Percentiles rank a stretch among this genome's conserved stretches.
Conservation (phyloP, 805 yeast species). For the Metschnikowia amazonensis region DNA sequence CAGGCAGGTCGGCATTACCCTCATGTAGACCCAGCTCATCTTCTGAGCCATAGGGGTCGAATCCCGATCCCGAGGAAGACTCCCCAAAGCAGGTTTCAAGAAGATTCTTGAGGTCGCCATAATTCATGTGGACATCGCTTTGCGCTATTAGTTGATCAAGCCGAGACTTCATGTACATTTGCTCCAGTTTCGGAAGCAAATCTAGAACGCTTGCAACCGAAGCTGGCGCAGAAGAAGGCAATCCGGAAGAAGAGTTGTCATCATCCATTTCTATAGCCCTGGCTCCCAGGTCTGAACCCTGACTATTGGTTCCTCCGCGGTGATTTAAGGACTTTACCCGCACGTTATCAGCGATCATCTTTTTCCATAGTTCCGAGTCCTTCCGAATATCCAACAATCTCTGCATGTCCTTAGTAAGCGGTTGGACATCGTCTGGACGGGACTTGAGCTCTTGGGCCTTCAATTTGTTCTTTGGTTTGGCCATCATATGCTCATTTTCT, state of each 20-base stretch:
- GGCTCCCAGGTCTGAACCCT: background rate
- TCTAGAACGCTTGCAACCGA: background rate
- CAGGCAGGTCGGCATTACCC: conserved; percentile 24
- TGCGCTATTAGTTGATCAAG: conserved; percentile 11
- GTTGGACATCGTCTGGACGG: background rate
- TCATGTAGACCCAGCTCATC: conserved; percentile 41
- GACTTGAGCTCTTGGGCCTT: background rate
- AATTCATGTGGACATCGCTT: conserved; percentile 7
- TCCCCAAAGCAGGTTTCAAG: conserved; percentile 10
- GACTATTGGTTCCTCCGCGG: background rate
- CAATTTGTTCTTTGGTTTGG: background rate
- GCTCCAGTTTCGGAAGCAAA: conserved; percentile 9
- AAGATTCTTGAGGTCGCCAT: conserved; percentile 12
- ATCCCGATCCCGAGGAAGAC: conserved; percentile 8
- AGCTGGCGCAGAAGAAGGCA: background rate
- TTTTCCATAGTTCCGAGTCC: conserved; percentile 39
- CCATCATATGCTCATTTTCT: conserved; percentile 1
- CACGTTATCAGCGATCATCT: conserved; percentile 13
- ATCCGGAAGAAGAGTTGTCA: background rate
- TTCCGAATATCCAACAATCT: conserved; percentile 21
- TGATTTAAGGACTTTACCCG: background rate
- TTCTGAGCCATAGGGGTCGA: conserved; percentile 29
- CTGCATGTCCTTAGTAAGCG: conserved; percentile 11
- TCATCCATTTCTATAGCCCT: background rate
- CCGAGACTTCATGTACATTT: conserved; percentile 9